A percentile compares a stretch with the other conserved stretches of the same genome.
phyloP scores from a whole-genome alignment of 2,329 filamentous ascomycete genomes.

The Aureobasidium pullulans region DNA sequence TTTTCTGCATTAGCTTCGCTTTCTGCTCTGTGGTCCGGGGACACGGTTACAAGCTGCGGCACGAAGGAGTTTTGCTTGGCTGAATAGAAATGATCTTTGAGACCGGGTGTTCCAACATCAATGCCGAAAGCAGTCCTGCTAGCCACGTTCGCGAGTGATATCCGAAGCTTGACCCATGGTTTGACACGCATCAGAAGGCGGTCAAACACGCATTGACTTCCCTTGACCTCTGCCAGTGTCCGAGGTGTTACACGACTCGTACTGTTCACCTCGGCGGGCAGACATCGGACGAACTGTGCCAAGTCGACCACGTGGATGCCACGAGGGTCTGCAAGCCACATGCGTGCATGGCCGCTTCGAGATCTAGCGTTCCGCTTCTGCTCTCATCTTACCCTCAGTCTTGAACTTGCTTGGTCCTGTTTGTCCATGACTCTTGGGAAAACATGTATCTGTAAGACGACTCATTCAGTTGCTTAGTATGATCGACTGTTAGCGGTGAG shows the following conservation, averaged over 20 bases:
- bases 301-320: neutral
- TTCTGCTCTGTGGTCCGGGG: neutral
- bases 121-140: neutral
- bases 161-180: neutral
- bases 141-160: neutral
- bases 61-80: neutral
- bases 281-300: neutral
- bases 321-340: slow-evolving; percentile 10
- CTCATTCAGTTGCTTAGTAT: neutral
- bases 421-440: neutral
- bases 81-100: neutral
- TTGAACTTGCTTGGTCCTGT: neutral
- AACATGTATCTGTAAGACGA: neutral
- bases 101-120: neutral
- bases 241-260: neutral
- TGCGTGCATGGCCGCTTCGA: neutral
- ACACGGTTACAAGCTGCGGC: neutral
- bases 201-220: slow-evolving; percentile 2
- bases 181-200: neutral
- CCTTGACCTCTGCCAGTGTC: neutral
- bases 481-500: neutral
- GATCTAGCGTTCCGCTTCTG: neutral
- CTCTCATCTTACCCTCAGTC: neutral
- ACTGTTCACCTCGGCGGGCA: neutral
- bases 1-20: neutral